Evolutionary conservation across 352 stramenopile genomes (phyloP).

Genomic region (Pythium graminicola): DNA sequence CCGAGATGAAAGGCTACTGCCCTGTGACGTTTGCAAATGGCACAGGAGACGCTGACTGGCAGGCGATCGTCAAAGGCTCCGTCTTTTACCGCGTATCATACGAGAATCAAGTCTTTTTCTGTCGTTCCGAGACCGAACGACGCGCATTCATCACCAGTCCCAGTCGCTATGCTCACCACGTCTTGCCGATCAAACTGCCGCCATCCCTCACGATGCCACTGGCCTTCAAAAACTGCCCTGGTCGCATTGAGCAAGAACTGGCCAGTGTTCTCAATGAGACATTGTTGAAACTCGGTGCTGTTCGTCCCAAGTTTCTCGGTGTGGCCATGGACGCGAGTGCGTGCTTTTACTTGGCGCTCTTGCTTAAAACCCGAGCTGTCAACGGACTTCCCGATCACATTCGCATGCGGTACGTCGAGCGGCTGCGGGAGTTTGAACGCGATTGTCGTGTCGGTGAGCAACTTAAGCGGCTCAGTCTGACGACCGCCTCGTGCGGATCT

Average conservation of each 20-base stretch:
- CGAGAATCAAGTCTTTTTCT: slow-evolving; percentile 50
- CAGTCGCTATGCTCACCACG: slow-evolving; percentile 31
- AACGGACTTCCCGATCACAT: slow-evolving; percentile 20
- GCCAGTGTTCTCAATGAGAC: slow-evolving; percentile 53
- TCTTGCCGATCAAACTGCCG: slow-evolving; percentile 57
- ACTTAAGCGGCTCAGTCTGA: slow-evolving; percentile 26
- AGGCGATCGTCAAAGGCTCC: slow-evolving; percentile 40
- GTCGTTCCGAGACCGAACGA: slow-evolving; percentile 38
- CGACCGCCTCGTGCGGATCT: slow-evolving; percentile 44
- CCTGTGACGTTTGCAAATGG: slow-evolving; percentile 54
- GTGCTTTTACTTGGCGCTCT: slow-evolving; percentile 51
- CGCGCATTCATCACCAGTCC: slow-evolving; percentile 45
- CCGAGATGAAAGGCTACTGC: slow-evolving; percentile 69
- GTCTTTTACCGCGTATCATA: slow-evolving; percentile 63
- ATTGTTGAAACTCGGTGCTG: slow-evolving; percentile 42
- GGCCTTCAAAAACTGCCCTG: slow-evolving; percentile 38
- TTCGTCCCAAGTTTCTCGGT: slow-evolving; percentile 54
- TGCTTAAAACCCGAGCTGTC: slow-evolving; percentile 35
- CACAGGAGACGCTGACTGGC: slow-evolving; percentile 32
- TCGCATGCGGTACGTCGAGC: slow-evolving; percentile 25
- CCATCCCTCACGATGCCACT: slow-evolving; percentile 36
- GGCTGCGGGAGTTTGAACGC: slow-evolving; percentile 32
- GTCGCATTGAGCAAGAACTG: slow-evolving; percentile 57
- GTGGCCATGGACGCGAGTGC: slow-evolving; percentile 33
- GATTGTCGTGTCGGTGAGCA: slow-evolving; percentile 50